A percentile compares a stretch with the other conserved stretches of the same genome.
Evolutionary conservation across 1,139 yeast genomes (phyloP).

Genomic region (Suhomyces atakaporum): DNA sequence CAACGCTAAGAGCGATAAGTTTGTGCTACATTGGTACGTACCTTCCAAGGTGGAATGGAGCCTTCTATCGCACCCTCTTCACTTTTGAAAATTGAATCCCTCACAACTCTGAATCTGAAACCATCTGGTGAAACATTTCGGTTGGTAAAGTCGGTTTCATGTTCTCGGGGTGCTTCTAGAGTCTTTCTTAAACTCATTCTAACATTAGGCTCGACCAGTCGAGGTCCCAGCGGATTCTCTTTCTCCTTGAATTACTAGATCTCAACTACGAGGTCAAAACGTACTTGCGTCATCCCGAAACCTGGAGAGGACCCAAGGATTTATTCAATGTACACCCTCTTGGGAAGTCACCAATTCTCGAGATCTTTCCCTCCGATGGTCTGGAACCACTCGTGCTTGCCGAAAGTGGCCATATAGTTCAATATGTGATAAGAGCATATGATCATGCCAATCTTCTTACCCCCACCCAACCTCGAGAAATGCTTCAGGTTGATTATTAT

Average conservation of each 20-base stretch:
- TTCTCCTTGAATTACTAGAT: conserved; percentile 56
- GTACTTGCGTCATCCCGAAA: conserved; percentile 48
- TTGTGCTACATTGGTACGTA: conserved; percentile 35
- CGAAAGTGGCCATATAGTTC: conserved; percentile 52
- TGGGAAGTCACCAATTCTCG: conserved; percentile 59
- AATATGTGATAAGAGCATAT: conserved; percentile 42
- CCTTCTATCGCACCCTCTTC: too few relatives aligned
- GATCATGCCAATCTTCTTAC: conserved; percentile 39
- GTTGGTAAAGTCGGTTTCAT: background rate
- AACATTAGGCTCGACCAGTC: conserved; percentile 49
- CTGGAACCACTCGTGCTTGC: conserved; percentile 34
- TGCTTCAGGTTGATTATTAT: conserved; percentile 48
- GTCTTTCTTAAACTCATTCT: conserved; percentile 7
- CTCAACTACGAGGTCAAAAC: conserved; percentile 53
- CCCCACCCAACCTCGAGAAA: conserved; percentile 34
- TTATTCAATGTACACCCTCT: conserved; percentile 55
- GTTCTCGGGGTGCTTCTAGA: background rate
- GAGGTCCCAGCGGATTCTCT: conserved; percentile 53
- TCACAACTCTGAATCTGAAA: too few relatives aligned
- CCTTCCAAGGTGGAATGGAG: background rate
- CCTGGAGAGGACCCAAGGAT: conserved; percentile 47
- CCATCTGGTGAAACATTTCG: too few relatives aligned
- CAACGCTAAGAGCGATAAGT: conserved; percentile 21
- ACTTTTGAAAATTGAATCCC: too few relatives aligned
- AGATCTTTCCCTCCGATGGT: conserved; percentile 49